Conservation (phyloP, 179 eudicot species). For the Carnegiea gigantea region DNA sequence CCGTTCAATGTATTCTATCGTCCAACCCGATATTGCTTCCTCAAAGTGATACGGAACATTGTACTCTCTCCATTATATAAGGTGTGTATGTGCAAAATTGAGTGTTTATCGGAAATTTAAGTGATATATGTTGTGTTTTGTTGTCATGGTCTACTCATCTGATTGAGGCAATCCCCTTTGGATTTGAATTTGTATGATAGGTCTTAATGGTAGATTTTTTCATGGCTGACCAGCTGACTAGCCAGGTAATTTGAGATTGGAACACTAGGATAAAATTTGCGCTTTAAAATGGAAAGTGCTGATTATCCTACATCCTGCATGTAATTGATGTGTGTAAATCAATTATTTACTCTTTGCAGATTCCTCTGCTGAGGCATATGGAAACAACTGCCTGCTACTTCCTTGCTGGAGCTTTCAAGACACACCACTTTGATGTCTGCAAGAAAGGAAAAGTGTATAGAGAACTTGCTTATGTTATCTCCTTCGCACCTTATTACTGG, state of each 20-base stretch:
- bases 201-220: conserved; percentile 94
- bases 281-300: background rate
- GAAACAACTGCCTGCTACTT: conserved; percentile 89
- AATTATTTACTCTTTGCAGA: conserved; percentile 37
- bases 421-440: conserved; percentile 60
- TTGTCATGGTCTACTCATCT: background rate
- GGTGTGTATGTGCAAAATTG: conserved; percentile 37
- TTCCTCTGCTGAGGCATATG: conserved; percentile 75
- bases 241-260: conserved; percentile 62
- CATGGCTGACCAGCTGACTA: conserved; percentile 99
- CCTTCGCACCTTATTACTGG: conserved; percentile 95
- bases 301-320: background rate
- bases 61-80: conserved; percentile 83
- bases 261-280: conserved; percentile 2
- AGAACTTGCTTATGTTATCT: conserved; percentile 84
- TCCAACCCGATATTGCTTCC: conserved; percentile 70
- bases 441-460: conserved; percentile 64
- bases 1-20: conserved; percentile 75
- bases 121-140: background rate
- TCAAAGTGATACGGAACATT: conserved; percentile 77
- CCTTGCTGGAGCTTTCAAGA: conserved; percentile 64
- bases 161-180: conserved; percentile 7
- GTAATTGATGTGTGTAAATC: background rate
- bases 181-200: conserved; percentile 32
- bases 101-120: background rate